Percentiles rank a stretch among this genome's conserved stretches.
These are phyloP conservation scores for Dictyostelium brefeldianum DNA, from an alignment of 78 protist genomes.

Conservation along the genomic window DNA sequence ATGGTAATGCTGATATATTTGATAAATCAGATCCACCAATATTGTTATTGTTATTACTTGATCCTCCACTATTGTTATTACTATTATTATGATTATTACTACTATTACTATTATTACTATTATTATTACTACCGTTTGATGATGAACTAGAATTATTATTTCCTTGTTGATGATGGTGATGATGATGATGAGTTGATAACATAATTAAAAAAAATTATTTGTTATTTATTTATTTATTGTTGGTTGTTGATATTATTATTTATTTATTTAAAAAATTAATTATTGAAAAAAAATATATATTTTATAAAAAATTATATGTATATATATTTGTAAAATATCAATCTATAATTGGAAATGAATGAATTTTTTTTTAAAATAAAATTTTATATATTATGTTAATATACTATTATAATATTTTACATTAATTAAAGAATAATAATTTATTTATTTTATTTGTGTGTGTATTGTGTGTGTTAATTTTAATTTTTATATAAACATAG, in stretches of 20 bases:
- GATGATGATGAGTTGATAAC: conserved; percentile 30
- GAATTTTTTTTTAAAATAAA: neutral
- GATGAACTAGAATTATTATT: too few species aligned
- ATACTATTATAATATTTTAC: neutral
- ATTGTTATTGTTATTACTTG: neutral
- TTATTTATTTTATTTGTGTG: neutral
- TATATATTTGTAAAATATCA: neutral
- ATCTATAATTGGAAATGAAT: neutral
- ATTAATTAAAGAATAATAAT: neutral
- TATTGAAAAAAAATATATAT: neutral
- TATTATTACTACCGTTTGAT: too few species aligned
- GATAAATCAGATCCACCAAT: conserved; percentile 18
- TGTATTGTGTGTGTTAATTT: too few species aligned
- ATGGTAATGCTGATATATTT: neutral
- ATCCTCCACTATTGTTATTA: too few species aligned
- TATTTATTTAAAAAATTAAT: neutral
- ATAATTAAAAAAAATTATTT: neutral
- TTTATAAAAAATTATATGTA: neutral
- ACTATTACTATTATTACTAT: too few species aligned
- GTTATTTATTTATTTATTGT: neutral
- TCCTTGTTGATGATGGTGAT: conserved; percentile 12
- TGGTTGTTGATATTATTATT: neutral
- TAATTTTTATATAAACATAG: too few species aligned
- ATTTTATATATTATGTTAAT: neutral
- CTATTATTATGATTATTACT: too few species aligned